Conservation (phyloP, 2,329 filamentous ascomycete genomes). For the Penicillium hesseltinei region DNA sequence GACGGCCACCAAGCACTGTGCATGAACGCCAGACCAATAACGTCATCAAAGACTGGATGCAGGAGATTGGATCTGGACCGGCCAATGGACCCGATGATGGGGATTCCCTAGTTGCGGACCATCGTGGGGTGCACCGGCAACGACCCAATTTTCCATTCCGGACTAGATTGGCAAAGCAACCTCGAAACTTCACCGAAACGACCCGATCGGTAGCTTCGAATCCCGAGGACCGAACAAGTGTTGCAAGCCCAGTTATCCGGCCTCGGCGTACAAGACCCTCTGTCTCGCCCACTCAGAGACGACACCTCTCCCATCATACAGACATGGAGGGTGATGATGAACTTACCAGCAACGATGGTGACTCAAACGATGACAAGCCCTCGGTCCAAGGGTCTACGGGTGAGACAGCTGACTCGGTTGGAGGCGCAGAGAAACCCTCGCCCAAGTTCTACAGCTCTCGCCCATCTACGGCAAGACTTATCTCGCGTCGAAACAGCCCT, state of each 20-base stretch:
- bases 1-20: conserved; percentile 57
- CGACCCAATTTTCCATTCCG: conserved; percentile 51
- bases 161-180: conserved; percentile 23
- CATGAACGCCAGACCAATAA: conserved; percentile 72
- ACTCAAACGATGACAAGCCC: conserved; percentile 31
- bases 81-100: conserved; percentile 60
- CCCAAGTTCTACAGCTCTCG: conserved; percentile 40
- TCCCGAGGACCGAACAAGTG: conserved; percentile 49
- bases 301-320: conserved; percentile 59
- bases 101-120: conserved; percentile 57
- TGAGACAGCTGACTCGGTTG: conserved; percentile 13
- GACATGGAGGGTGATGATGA: conserved; percentile 90
- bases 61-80: conserved; percentile 57
- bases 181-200: conserved; percentile 51
- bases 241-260: conserved; percentile 35
- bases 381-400: conserved; percentile 21
- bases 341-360: conserved; percentile 73
- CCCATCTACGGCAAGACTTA: conserved; percentile 44
- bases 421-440: conserved; percentile 27
- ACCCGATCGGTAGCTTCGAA: conserved; percentile 58
- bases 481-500: conserved; percentile 38
- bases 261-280: conserved; percentile 34
- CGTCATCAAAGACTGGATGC: conserved; percentile 90
- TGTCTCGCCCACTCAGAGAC: conserved; percentile 34
- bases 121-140: conserved; percentile 55